Conservation (phyloP, 345 rosid species). For the Firmiana major region DNA sequence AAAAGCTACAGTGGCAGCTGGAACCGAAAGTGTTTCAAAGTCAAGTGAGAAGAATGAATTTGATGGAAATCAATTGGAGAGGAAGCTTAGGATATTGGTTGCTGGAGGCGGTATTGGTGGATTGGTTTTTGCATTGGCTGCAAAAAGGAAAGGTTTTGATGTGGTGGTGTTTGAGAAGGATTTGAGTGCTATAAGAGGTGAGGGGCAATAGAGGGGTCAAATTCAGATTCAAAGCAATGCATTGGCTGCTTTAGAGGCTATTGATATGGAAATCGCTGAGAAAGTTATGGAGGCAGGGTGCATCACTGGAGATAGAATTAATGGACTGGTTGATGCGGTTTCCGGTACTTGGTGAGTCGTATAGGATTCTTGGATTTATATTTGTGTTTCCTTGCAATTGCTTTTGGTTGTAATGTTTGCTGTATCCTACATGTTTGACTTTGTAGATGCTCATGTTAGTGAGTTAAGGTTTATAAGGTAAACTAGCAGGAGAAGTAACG, state of each 20-base stretch:
- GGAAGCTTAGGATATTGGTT: constrained; percentile 58
- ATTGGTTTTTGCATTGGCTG: constrained; percentile 80
- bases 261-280: constrained; percentile 82
- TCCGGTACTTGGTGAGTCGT: constrained; percentile 86
- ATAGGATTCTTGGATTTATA: too few relatives aligned
- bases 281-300: constrained; percentile 82
- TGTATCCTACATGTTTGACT: not conserved
- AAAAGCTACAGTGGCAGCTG: constrained; percentile 39
- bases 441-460: not conserved
- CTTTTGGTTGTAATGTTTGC: not conserved
- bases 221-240: constrained; percentile 97
- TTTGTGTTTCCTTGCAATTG: not conserved
- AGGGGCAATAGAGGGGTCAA: constrained; percentile 95
- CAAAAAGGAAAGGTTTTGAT: constrained; percentile 80
- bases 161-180: constrained; percentile 89
- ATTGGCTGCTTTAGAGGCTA: constrained; percentile 93
- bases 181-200: constrained; percentile 88
- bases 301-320: constrained; percentile 88
- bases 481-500: not conserved
- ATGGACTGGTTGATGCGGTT: constrained; percentile 88
- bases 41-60: not conserved
- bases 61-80: constrained; percentile 17
- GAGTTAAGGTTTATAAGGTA: not conserved
- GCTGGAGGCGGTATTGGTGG: constrained; percentile 98
- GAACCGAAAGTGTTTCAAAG: constrained; percentile 13